Percentiles rank a stretch among this genome's conserved stretches.
Conservation (phyloP, 306 rosid genomes). For the Fagus crenata region DNA sequence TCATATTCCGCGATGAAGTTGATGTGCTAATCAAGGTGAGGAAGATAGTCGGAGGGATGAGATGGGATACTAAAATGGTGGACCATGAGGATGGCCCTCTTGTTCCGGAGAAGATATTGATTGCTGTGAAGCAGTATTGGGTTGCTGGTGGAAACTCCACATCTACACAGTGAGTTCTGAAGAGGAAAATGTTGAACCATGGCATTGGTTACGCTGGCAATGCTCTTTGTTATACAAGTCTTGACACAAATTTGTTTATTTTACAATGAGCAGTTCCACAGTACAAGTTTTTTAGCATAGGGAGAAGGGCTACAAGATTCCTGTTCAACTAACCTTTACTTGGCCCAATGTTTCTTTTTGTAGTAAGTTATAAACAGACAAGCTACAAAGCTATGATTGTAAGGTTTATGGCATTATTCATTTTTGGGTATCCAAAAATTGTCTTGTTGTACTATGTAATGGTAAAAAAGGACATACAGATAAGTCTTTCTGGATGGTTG, state of each 20-base stretch:
- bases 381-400: constrained; percentile 28
- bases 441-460: constrained; percentile 30
- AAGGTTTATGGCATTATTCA: constrained; percentile 29
- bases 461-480: constrained; percentile 27
- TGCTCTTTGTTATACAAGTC: constrained; percentile 24
- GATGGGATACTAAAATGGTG: constrained; percentile 88
- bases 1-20: constrained; percentile 84
- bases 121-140: constrained; percentile 97
- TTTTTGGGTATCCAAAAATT: constrained; percentile 29
- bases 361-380: constrained; percentile 33
- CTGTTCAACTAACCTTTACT: constrained; percentile 22
- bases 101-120: constrained; percentile 79
- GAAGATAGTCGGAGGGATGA: constrained; percentile 80
- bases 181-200: constrained; percentile 14
- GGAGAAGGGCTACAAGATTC: constrained; percentile 28
- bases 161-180: constrained; percentile 41
- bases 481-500: constrained; percentile 1
- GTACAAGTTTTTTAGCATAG: constrained; percentile 18
- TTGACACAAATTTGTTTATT: constrained; percentile 31
- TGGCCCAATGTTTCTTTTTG: constrained; percentile 14
- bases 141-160: constrained; percentile 70
- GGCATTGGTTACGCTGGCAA: constrained; percentile 22
- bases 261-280: constrained; percentile 39
- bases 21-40: constrained; percentile 67
- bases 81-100: constrained; percentile 98